phyloP scores from a whole-genome alignment of 768 basidiomycete genomes.

The Crassisporium funariophilum region DNA sequence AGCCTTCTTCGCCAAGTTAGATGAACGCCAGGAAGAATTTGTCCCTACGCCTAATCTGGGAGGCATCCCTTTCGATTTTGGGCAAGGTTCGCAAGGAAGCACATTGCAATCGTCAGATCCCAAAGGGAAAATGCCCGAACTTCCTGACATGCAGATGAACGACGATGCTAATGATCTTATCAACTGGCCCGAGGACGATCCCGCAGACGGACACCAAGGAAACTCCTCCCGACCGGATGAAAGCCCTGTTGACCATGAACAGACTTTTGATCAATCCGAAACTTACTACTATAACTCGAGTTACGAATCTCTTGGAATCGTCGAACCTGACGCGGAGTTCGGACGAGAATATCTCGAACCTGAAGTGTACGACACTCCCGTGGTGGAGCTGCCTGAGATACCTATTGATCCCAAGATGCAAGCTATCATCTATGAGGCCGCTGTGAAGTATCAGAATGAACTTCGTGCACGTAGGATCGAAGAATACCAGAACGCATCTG shows the following conservation, averaged over 20 bases:
- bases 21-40: conserved; percentile 11
- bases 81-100: too few species aligned
- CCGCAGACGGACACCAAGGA: background rate
- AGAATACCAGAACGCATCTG: conserved; percentile 13
- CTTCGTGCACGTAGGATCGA: conserved; percentile 10
- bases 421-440: conserved; percentile 15
- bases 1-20: conserved; percentile 19
- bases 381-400: conserved; percentile 1
- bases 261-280: too few species aligned
- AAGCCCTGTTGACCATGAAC: too few species aligned
- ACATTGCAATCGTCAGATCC: too few species aligned
- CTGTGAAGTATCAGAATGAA: conserved; percentile 5
- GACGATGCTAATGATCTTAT: conserved; percentile 15
- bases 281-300: too few species aligned
- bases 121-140: background rate
- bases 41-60: background rate
- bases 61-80: conserved; percentile 3
- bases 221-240: background rate
- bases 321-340: too few species aligned
- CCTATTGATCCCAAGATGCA: conserved; percentile 13
- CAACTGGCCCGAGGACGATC: conserved; percentile 25
- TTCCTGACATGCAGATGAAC: background rate
- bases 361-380: conserved; percentile 10
- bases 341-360: conserved; percentile 22
- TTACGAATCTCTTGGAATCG: too few species aligned